Base-by-base conservation (phyloP, 1,284 basidiomycete species). In the Trichosporon inkin region DNA sequence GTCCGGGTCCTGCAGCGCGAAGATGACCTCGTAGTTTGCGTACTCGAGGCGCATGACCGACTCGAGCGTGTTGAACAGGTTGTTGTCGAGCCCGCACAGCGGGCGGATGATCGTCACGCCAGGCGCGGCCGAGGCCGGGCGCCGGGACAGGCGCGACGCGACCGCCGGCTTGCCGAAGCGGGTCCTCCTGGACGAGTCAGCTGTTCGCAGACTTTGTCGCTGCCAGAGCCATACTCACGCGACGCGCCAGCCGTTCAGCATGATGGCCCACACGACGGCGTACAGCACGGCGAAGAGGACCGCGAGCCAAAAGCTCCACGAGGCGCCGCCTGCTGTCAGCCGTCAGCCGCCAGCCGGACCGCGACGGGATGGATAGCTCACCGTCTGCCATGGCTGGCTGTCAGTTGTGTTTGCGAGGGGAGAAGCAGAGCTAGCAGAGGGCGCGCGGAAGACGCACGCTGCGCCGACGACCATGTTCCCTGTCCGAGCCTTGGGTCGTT, bases 51-150 rank as follows among this genome's bases (percentile, higher is more conserved):
- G 82, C 79, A 96, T 94, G 0, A 89, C 89, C 6, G 90, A 90
- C 77, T 94, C 90, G 49, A 97, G 81, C 72, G 95, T 95, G 79
- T 93, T 90, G 77, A 89, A 94, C 20, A 97, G 82, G 74, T 96
- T 96, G 63, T 87, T 85, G 77, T 97, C 93, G 38, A 97, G 82
- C 10, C 93, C 94, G 76, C 92, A 92, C 44, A 97, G 81, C 11
- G 93, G 93, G 54, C 93, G 85, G 58, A 97, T 82, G 68, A 97
- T 89, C 5, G 91, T 90, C 22, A 97, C 93, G 19, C 92, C 92
- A 3, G 92, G 91, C 1, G 84, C 84, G 22, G 81, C 76, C n/a
- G 78, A 71, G 3, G 81, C 64, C 11, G 82, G 73, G 10, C 82
- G 78, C n/a, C 83, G 80, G 13, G 84, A 78, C 44, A 87, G 79